phyloP scores from a whole-genome alignment of 306 rosid genomes.

The Hippophae gyantsensis region DNA sequence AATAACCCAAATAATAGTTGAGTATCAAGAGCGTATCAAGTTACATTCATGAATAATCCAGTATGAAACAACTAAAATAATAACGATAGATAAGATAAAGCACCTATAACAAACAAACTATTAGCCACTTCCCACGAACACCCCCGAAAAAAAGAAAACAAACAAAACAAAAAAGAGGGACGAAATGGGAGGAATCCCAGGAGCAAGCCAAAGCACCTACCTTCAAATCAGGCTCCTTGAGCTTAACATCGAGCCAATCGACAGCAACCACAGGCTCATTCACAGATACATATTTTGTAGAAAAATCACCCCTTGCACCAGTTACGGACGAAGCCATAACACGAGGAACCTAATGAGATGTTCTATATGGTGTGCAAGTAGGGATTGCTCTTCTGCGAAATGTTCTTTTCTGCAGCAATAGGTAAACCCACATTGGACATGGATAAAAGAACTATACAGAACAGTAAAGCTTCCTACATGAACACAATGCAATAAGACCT shows the following conservation, averaged over 20 bases:
- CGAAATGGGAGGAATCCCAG: neutral
- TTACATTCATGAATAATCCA: no score
- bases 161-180: neutral
- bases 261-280: slow-evolving; percentile 85
- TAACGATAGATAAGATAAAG: no score
- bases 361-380: slow-evolving; percentile 23
- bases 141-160: neutral
- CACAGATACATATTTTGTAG: slow-evolving; percentile 42
- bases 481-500: neutral
- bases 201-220: slow-evolving; percentile 16
- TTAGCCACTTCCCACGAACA: no score
- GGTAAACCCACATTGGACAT: slow-evolving; percentile 9
- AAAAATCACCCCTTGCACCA: slow-evolving; percentile 43
- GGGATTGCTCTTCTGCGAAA: slow-evolving; percentile 27
- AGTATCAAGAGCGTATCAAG: no score
- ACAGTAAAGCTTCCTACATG: neutral
- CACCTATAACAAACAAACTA: no score
- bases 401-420: slow-evolving; percentile 43
- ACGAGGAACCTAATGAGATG: slow-evolving; percentile 28
- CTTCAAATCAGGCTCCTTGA: slow-evolving; percentile 76
- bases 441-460: neutral
- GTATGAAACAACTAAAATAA: no score
- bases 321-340: slow-evolving; percentile 58
- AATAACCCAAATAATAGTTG: no score
- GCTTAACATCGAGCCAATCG: slow-evolving; percentile 79